Base-by-base conservation (phyloP, 805 yeast genomes). In the Pichia exigua region DNA sequence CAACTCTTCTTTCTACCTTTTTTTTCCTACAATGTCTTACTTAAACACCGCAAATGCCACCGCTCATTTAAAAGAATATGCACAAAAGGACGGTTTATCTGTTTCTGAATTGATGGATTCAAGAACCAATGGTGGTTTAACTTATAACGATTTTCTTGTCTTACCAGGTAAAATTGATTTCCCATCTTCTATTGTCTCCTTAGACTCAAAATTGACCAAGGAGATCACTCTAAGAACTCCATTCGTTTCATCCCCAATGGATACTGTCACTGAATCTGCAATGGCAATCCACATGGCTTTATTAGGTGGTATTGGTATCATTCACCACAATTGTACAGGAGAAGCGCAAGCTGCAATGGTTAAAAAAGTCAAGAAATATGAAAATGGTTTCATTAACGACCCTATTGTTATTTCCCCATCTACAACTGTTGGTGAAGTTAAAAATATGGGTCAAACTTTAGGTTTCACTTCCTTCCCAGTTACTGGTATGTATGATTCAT, bases 301-400 rank as follows among this genome's bases (percentile, higher is more conserved):
- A 60, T 80, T 91, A 63, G 99, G 99, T 71, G 99, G 99, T 73
- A 89, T 94, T 70, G 99, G 99, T 82, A 87, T 94, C 67, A 83
- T 94, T 64, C 99, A 94, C 73, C 97, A 94, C 78, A 94, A 94
- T 79, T 91, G 97, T 76, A 70, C 96, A 53, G 79, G 95, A 54
- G 98, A 92, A 51, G 98, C 90, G 70, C 99, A 94, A 75, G 99
- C 99, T 54, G 96, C 82, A 61, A 94, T 94, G 98, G 99, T 94
- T 57, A 86, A 79, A 71, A 87, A 87, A 74, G 99, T 94, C 62
- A 94, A 94, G 81, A 90, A 87, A 72, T 94, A 75, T 74, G 99
- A 94, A 77, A 94, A 94, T 70, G 99, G 99, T 39, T 94, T 94
- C 78, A 94, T 94, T 67, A 86, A 85, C 64, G 94, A 89, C 64